These are phyloP conservation scores for Ramaria rubella DNA, from an alignment of 768 basidiomycete species.

Conservation along the genomic window DNA sequence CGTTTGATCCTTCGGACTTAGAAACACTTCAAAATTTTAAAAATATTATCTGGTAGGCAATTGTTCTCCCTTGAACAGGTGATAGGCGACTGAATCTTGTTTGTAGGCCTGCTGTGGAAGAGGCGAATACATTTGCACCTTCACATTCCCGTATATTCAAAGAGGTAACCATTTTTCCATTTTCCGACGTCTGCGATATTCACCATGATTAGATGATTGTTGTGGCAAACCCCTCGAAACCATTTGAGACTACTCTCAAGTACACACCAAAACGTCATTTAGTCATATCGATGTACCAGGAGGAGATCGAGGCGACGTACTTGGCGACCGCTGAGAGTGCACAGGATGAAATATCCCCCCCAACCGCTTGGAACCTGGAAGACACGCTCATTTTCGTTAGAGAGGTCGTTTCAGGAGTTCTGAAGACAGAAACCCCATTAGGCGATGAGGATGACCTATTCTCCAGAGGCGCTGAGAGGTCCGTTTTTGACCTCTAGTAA, in stretches of 20 bases:
- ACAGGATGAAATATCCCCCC: slow-evolving; percentile 1
- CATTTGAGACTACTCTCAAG: slow-evolving; percentile 1
- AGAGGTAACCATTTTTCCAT: slow-evolving; percentile 20
- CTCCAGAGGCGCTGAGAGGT: slow-evolving; percentile 14
- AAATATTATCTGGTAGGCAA: slow-evolving; percentile 29
- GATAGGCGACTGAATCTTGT: not conserved
- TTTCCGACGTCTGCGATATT: not conserved
- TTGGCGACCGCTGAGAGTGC: not conserved
- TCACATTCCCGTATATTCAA: slow-evolving; percentile 41
- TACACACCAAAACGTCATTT: not conserved
- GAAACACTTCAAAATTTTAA: slow-evolving; percentile 26
- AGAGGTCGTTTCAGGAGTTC: slow-evolving; percentile 9
- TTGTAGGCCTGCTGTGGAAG: slow-evolving; percentile 33
- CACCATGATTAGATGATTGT: slow-evolving; percentile 7
- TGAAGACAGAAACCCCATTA: not conserved
- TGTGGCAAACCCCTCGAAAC: not conserved
- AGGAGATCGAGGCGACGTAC: slow-evolving; percentile 11
- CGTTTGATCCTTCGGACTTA: slow-evolving; percentile 28
- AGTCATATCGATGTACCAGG: not conserved
- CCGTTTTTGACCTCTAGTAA: not conserved
- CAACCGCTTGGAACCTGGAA: slow-evolving; percentile 5
- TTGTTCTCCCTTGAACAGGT: not conserved
- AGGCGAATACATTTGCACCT: slow-evolving; percentile 36
- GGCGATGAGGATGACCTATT: slow-evolving; percentile 14
- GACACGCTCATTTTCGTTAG: slow-evolving; percentile 1